Evolutionary conservation across 1,284 basidiomycete genomes (phyloP).

Genomic region (Austropuccinia psidii): DNA sequence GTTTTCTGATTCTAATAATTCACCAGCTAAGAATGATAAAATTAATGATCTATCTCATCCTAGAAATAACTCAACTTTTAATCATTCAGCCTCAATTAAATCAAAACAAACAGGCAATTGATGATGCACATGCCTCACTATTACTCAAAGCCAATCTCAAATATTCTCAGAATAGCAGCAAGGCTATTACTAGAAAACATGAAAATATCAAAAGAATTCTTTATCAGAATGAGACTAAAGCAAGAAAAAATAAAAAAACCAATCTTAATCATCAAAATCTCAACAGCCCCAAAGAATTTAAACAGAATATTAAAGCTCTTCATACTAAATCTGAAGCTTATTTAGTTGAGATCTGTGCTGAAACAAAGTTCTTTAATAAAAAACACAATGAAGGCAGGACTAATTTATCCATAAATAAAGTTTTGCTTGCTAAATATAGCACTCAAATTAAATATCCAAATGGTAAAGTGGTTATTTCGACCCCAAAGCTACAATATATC

Average conservation of each 20-base stretch:
- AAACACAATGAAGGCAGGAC: conserved; percentile 60
- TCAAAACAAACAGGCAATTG: conserved; percentile 59
- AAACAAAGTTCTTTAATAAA: conserved; percentile 62
- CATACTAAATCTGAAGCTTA: conserved; percentile 68
- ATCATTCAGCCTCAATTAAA: conserved; percentile 30
- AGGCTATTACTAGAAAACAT: conserved; percentile 73
- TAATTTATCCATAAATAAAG: conserved; percentile 60
- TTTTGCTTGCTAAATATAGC: conserved; percentile 67
- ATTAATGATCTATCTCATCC: too few species aligned
- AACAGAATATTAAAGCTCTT: conserved; percentile 57
- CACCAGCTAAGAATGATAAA: conserved; percentile 50
- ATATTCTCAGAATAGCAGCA: conserved; percentile 61
- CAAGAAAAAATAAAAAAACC: not conserved
- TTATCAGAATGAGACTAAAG: conserved; percentile 41
- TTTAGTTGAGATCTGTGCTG: conserved; percentile 64
- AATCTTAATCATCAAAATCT: not conserved
- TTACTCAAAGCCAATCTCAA: conserved; percentile 67
- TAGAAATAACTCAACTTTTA: conserved; percentile 52
- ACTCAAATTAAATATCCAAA: conserved; percentile 61
- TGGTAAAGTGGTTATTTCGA: conserved; percentile 38
- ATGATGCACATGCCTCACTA: conserved; percentile 73
- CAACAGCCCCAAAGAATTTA: conserved; percentile 41
- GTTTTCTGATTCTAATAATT: too few species aligned
- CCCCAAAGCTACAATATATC: conserved; percentile 44
- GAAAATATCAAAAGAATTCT: conserved; percentile 76